Percentiles rank a stretch among this genome's conserved stretches.
Conservation (phyloP, 768 basidiomycete genomes). For the Leccinum imitatum region DNA sequence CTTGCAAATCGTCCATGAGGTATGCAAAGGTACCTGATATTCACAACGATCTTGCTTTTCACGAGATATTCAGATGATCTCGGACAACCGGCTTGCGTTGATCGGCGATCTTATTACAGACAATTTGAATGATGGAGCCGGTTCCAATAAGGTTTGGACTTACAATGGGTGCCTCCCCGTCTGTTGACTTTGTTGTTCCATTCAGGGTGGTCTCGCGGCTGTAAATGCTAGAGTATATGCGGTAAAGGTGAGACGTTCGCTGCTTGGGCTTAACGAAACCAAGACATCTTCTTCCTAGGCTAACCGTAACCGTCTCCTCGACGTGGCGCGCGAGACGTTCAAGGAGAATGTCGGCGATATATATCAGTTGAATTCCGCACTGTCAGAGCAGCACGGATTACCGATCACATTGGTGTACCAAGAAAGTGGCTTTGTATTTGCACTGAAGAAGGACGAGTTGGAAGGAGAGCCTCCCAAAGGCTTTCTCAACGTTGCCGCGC, state of each 20-base stretch:
- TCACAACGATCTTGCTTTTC: neutral
- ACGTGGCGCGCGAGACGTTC: conserved; percentile 93
- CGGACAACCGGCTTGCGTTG: conserved; percentile 64
- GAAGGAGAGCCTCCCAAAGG: conserved; percentile 60
- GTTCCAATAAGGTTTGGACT: conserved; percentile 53
- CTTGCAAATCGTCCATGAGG: conserved; percentile 60
- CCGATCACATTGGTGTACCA: conserved; percentile 70
- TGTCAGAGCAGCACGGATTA: conserved; percentile 63
- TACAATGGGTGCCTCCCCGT: neutral
- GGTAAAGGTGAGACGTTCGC: conserved; percentile 52
- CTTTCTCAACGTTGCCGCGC: conserved; percentile 65
- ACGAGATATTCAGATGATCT: conserved; percentile 54
- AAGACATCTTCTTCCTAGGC: conserved; percentile 41
- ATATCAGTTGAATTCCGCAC: conserved; percentile 56
- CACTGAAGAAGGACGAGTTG: conserved; percentile 57
- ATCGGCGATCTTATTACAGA: conserved; percentile 60
- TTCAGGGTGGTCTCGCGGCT: conserved; percentile 67
- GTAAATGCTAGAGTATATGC: conserved; percentile 87
- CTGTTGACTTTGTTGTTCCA: neutral
- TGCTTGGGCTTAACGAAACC: neutral
- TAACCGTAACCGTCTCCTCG: conserved; percentile 78
- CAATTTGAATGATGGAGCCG: conserved; percentile 72
- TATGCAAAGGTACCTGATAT: conserved; percentile 24
- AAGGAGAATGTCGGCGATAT: conserved; percentile 93
- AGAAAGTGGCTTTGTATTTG: conserved; percentile 71